Evolutionary conservation across 306 rosid genomes (phyloP).

Genomic region (Neltuma alba): DNA sequence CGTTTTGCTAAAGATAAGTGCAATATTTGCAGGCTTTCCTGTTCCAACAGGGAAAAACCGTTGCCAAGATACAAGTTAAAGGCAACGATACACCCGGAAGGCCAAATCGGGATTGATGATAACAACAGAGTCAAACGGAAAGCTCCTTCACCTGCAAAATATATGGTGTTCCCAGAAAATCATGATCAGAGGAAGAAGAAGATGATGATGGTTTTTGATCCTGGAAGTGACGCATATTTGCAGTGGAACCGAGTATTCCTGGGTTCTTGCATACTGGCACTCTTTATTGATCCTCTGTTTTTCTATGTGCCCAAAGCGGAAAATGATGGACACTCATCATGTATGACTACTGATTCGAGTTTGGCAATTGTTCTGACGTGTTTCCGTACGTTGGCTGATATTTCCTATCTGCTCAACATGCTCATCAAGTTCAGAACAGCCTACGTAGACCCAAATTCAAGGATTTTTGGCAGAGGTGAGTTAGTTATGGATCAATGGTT

Average conservation of each 20-base stretch:
- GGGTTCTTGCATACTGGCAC: slow-evolving; percentile 65
- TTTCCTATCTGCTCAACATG: slow-evolving; percentile 69
- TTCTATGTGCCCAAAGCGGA: slow-evolving; percentile 74
- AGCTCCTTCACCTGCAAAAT: slow-evolving; percentile 44
- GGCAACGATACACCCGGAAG: slow-evolving; percentile 40
- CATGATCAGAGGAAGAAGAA: slow-evolving; percentile 49
- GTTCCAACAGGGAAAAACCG: too few relatives aligned
- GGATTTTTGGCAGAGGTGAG: slow-evolving; percentile 90
- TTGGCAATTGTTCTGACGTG: slow-evolving; percentile 71
- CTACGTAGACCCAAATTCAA: slow-evolving; percentile 73
- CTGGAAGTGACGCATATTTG: slow-evolving; percentile 71
- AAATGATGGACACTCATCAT: slow-evolving; percentile 48
- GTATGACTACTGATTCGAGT: slow-evolving; percentile 72
- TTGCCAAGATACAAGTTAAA: too few relatives aligned
- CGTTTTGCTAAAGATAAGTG: slow-evolving; percentile 26
- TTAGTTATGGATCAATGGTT: slow-evolving; percentile 71
- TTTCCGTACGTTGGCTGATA: slow-evolving; percentile 80
- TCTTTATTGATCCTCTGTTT: slow-evolving; percentile 86
- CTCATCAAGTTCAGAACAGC: slow-evolving; percentile 80
- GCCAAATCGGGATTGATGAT: slow-evolving; percentile 27
- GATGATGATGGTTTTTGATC: slow-evolving; percentile 58
- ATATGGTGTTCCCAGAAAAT: slow-evolving; percentile 55
- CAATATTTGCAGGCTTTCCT: slow-evolving; percentile 52
- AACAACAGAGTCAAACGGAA: slow-evolving; percentile 35
- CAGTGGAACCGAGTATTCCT: slow-evolving; percentile 80